A percentile compares a stretch with the other conserved stretches of the same genome.
phyloP scores from a whole-genome alignment of 768 basidiomycete genomes.

The Rhodocollybia butyracea region DNA sequence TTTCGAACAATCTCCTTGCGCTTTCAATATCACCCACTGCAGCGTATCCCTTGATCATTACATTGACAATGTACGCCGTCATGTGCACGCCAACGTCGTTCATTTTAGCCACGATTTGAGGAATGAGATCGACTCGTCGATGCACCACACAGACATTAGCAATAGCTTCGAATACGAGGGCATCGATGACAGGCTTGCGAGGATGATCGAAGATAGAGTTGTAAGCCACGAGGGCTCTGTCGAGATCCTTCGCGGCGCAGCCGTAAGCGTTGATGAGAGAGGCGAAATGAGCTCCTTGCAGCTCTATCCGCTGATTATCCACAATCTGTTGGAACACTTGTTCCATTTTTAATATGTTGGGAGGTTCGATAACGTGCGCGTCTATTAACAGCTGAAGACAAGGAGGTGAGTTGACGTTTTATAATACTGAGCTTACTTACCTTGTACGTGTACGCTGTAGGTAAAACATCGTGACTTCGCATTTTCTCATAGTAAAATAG shows the following conservation, averaged over 20 bases:
- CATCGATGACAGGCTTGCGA: conserved; percentile 62
- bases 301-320: conserved; percentile 37
- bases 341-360: conserved; percentile 73
- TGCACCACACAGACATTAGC: conserved; percentile 82
- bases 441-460: conserved; percentile 95
- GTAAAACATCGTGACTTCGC: conserved; percentile 53
- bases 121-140: conserved; percentile 75
- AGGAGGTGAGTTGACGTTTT: too few species aligned
- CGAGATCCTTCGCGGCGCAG: conserved; percentile 70
- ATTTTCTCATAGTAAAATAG: conserved; percentile 75
- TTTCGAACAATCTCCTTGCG: conserved; percentile 78
- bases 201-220: conserved; percentile 63
- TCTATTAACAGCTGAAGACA: conserved; percentile 77
- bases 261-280: conserved; percentile 89
- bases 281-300: conserved; percentile 58
- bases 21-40: conserved; percentile 65
- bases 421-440: too few species aligned
- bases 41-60: conserved; percentile 71
- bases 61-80: conserved; percentile 95
- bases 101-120: conserved; percentile 63
- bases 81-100: conserved; percentile 64
- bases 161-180: conserved; percentile 86
- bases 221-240: conserved; percentile 74
- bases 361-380: conserved; percentile 84
- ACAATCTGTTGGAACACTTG: conserved; percentile 60